Conservation (phyloP, 2,329 filamentous ascomycete genomes). For the Hawksworthiomyces lignivorus region DNA sequence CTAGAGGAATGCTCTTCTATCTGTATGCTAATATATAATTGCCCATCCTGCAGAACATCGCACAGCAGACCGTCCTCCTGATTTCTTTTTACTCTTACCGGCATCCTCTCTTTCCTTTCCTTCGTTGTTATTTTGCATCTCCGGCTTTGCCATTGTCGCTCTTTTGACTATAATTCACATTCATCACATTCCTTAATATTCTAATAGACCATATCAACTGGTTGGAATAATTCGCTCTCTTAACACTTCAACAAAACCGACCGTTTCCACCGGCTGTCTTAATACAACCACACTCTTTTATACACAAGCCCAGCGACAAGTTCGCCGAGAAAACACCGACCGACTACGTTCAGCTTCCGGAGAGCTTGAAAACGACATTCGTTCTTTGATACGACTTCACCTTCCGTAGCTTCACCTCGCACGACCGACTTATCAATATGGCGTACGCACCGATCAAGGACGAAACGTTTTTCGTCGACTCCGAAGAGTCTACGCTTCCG, state of each 20-base stretch:
- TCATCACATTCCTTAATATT: slow-evolving; percentile 53
- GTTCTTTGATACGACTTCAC: too few species aligned
- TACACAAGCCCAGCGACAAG: slow-evolving; percentile 11
- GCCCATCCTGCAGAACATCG: slow-evolving; percentile 26
- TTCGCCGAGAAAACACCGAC: slow-evolving; percentile 7
- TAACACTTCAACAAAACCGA: slow-evolving; percentile 23
- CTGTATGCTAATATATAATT: slow-evolving; percentile 17
- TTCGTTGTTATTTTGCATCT: slow-evolving; percentile 31
- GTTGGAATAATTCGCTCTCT: slow-evolving; percentile 32
- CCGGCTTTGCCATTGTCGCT: slow-evolving; percentile 47
- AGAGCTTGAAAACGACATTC: slow-evolving; percentile 8
- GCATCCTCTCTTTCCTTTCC: slow-evolving; percentile 15
- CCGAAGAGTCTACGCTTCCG: slow-evolving; percentile 40
- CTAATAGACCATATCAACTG: slow-evolving; percentile 39
- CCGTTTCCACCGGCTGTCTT: slow-evolving; percentile 13
- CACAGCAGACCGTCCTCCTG: slow-evolving; percentile 28
- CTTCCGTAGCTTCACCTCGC: too few species aligned
- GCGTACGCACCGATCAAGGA: slow-evolving; percentile 24
- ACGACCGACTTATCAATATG: slow-evolving; percentile 25
- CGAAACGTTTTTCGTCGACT: slow-evolving; percentile 49
- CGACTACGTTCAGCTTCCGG: slow-evolving; percentile 15
- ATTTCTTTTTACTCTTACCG: slow-evolving; percentile 20
- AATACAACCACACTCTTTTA: slow-evolving; percentile 20
- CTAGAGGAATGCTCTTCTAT: too few species aligned
- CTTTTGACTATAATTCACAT: slow-evolving; percentile 40